Percentiles rank a stretch among this genome's conserved stretches.
Conservation (phyloP, 805 yeast genomes). For the Cyberlindnera americana region DNA sequence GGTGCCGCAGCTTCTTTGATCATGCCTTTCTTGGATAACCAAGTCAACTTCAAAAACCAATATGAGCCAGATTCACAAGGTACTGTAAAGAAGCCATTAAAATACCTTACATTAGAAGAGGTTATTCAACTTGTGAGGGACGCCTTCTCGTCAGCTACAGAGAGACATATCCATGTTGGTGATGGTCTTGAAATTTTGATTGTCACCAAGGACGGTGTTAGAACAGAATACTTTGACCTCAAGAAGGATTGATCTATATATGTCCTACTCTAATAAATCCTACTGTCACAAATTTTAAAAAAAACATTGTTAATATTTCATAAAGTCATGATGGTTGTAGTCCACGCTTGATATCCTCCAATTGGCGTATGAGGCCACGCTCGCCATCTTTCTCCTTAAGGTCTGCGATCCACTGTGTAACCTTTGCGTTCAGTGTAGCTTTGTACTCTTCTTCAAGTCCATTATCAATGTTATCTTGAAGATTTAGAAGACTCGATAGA, state of each 20-base stretch:
- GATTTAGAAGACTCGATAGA: conserved; percentile 6
- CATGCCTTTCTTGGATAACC: conserved; percentile 97
- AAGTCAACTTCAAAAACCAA: conserved; percentile 94
- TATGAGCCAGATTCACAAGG: conserved; percentile 76
- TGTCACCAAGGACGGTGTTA: conserved; percentile 90
- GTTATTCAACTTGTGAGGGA: conserved; percentile 86
- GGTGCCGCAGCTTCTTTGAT: conserved; percentile 96
- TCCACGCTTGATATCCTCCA: conserved; percentile 14
- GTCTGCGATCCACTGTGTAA: conserved; percentile 13
- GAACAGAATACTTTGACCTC: conserved; percentile 77
- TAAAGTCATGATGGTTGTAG: no score
- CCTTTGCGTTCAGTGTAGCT: neutral
- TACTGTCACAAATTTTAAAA: no score
- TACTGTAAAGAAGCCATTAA: conserved; percentile 52
- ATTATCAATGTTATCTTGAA: conserved; percentile 1
- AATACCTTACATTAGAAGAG: conserved; percentile 74
- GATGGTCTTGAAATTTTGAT: conserved; percentile 90
- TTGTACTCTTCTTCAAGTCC: conserved; percentile 8
- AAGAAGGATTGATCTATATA: conserved; percentile 77
- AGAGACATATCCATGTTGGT: conserved; percentile 97
- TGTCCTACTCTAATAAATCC: no score
- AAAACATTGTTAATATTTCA: no score
- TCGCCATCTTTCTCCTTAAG: conserved; percentile 1
- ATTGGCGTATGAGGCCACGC: conserved; percentile 12
- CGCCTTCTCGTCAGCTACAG: conserved; percentile 95